These are phyloP conservation scores for Dactylellina sp. DNA, from an alignment of 2,329 filamentous ascomycete species.

Conservation along the genomic window DNA sequence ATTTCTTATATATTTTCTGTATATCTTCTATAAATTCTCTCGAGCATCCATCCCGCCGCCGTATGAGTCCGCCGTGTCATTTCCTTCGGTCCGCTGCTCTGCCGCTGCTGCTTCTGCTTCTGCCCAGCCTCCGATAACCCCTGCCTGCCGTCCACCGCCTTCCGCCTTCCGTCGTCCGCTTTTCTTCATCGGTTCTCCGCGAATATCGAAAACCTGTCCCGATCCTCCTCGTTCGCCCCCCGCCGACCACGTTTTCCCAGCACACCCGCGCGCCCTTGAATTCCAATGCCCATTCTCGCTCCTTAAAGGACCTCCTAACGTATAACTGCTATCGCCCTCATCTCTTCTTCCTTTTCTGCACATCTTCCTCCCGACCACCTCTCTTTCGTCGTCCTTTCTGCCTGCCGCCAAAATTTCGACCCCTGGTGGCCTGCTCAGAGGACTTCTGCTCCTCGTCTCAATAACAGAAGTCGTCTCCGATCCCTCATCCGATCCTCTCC, in stretches of 20 bases:
- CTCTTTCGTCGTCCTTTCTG: background rate
- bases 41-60: no score
- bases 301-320: constrained; percentile 25
- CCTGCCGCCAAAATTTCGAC: constrained; percentile 52
- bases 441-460: constrained; percentile 52
- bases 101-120: no score
- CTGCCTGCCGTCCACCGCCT: no score
- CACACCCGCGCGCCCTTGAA: constrained; percentile 5
- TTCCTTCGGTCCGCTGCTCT: background rate
- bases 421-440: constrained; percentile 40
- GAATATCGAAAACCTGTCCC: no score
- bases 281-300: constrained; percentile 44
- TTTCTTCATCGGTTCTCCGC: no score
- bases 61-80: no score
- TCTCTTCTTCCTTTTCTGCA: constrained; percentile 1
- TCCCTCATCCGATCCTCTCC: constrained; percentile 16
- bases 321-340: background rate
- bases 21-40: no score
- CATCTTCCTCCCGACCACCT: constrained; percentile 8
- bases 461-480: constrained; percentile 47
- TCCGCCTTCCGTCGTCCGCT: no score
- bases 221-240: no score
- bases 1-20: no score
- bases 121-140: background rate
- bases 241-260: constrained; percentile 36